Percentiles rank a stretch among this genome's conserved stretches.
phyloP scores from a whole-genome alignment of 139 green algal genomes.

The Coelastrella sp. region DNA sequence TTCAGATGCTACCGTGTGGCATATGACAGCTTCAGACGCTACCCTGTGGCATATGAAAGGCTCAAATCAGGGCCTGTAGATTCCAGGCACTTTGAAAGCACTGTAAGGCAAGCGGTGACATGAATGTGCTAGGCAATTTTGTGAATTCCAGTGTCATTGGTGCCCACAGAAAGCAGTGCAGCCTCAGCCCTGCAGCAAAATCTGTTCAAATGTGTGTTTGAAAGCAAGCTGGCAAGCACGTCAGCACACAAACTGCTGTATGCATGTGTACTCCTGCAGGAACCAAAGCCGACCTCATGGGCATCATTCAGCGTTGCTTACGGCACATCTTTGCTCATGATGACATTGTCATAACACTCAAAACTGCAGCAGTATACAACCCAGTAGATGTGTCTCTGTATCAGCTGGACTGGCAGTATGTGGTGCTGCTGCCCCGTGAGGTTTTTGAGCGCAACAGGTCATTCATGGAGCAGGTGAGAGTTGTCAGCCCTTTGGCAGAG shows the following conservation, averaged over 20 bases:
- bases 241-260: not conserved
- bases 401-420: not conserved
- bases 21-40: too few species aligned
- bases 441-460: not conserved
- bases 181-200: too few species aligned
- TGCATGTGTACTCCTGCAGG: not conserved
- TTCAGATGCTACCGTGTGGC: too few species aligned
- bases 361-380: not conserved
- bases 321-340: not conserved
- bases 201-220: too few species aligned
- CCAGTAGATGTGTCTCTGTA: not conserved
- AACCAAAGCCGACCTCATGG: not conserved
- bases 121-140: too few species aligned
- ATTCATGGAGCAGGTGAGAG: not conserved
- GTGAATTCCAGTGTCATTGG: too few species aligned
- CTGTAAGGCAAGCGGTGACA: too few species aligned
- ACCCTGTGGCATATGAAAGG: too few species aligned
- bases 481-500: not conserved
- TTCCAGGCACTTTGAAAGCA: too few species aligned
- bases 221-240: too few species aligned
- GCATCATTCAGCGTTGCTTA: constrained; percentile 1
- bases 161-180: too few species aligned
- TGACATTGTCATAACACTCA: not conserved
- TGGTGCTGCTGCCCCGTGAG: not conserved
- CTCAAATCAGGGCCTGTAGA: too few species aligned